Conservation (phyloP, 257 asterid species). For the Solanum piurae region DNA sequence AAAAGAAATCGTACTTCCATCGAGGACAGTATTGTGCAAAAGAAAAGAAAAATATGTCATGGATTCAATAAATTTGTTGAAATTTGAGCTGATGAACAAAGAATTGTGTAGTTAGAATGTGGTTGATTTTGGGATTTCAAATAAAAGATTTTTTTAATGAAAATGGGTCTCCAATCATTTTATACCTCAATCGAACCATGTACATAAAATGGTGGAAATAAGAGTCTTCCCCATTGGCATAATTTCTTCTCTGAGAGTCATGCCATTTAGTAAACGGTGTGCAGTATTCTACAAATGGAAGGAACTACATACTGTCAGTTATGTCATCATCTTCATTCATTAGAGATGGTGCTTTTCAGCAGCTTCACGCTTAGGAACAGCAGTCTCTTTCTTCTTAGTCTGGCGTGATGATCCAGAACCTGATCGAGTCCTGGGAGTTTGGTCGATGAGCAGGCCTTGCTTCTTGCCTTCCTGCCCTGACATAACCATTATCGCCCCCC, state of each 20-base stretch:
- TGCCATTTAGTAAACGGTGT: background rate
- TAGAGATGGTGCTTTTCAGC: constrained; percentile 39
- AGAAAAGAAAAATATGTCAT: background rate
- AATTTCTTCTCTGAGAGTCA: background rate
- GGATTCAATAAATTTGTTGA: background rate
- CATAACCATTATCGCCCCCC: constrained; percentile 78
- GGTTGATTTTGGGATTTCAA: too few species aligned
- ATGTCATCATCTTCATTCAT: background rate
- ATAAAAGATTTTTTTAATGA: too few species aligned
- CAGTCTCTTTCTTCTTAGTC: constrained; percentile 27
- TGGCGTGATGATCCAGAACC: constrained; percentile 62
- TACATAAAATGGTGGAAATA: background rate
- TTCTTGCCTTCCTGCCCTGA: constrained; percentile 74
- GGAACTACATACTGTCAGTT: background rate
- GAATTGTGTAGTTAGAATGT: too few species aligned
- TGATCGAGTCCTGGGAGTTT: constrained; percentile 3
- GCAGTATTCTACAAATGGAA: background rate
- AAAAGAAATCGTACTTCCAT: too few species aligned
- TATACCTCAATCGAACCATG: background rate
- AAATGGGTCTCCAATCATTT: too few species aligned
- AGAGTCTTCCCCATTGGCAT: background rate
- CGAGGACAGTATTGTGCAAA: background rate
- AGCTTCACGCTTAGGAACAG: constrained; percentile 21
- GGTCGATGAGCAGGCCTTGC: constrained; percentile 47
- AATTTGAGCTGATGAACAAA: too few species aligned